phyloP scores from a whole-genome alignment of 2,329 filamentous ascomycete genomes.

The Ceratocystis harringtonii region DNA sequence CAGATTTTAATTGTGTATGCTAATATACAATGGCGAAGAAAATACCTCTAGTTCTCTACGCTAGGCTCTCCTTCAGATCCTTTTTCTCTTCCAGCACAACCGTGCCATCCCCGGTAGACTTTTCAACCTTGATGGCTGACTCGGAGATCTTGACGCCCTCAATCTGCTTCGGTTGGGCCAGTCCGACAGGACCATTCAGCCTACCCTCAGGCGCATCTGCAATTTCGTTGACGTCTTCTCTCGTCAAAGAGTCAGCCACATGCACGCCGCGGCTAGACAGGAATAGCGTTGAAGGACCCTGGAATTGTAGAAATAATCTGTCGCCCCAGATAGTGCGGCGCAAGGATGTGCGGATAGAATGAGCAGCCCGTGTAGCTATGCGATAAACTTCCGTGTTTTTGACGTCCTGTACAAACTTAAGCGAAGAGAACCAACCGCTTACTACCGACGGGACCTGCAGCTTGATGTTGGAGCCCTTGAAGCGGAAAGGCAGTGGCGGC shows the following conservation, averaged over 20 bases:
- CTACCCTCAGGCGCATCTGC: slow-evolving; percentile 65
- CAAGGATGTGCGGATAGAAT: slow-evolving; percentile 58
- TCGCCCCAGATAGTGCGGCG: slow-evolving; percentile 87
- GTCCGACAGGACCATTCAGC: slow-evolving; percentile 41
- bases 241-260: slow-evolving; percentile 61
- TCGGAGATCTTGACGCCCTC: slow-evolving; percentile 17
- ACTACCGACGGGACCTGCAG: slow-evolving; percentile 63
- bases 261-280: slow-evolving; percentile 75
- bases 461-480: slow-evolving; percentile 57
- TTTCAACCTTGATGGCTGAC: slow-evolving; percentile 39
- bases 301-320: slow-evolving; percentile 77
- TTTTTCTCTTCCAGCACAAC: slow-evolving; percentile 49
- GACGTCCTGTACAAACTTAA: slow-evolving; percentile 59
- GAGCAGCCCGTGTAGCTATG: slow-evolving; percentile 46
- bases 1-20: not conserved
- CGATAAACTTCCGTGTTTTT: slow-evolving; percentile 60
- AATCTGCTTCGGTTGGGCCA: slow-evolving; percentile 25
- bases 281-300: slow-evolving; percentile 71
- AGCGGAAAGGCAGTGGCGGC: slow-evolving; percentile 68
- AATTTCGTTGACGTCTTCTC: slow-evolving; percentile 75
- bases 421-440: slow-evolving; percentile 48
- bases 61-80: slow-evolving; percentile 41
- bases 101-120: slow-evolving; percentile 45
- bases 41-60: slow-evolving; percentile 21
- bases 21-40: slow-evolving; percentile 12